Percentiles rank a stretch among this genome's conserved stretches.
phyloP scores from a whole-genome alignment of 2,329 filamentous ascomycete species.

The Orbilia quercus region DNA sequence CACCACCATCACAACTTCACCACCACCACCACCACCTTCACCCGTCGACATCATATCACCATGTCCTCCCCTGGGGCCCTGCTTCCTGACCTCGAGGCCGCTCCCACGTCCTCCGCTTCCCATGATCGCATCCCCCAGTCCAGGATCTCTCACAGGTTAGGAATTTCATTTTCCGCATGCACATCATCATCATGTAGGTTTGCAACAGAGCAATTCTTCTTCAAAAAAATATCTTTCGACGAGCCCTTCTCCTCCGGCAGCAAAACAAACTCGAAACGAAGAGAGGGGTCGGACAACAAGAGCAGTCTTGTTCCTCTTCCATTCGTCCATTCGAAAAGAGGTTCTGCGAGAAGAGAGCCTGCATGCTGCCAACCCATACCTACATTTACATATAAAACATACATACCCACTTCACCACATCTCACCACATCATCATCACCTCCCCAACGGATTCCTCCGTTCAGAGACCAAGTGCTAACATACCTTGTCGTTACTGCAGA shows the following conservation, averaged over 20 bases:
- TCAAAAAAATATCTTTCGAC: slow-evolving; percentile 14
- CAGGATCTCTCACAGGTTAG: slow-evolving; percentile 49
- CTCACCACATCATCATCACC: slow-evolving; percentile 9
- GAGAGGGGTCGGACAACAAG: too few species aligned
- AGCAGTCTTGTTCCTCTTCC: slow-evolving; percentile 7
- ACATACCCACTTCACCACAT: background rate
- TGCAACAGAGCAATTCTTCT: slow-evolving; percentile 42
- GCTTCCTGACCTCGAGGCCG: slow-evolving; percentile 46
- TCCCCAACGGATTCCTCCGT: slow-evolving; percentile 9
- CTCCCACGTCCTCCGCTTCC: slow-evolving; percentile 25
- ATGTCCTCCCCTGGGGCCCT: slow-evolving; percentile 33
- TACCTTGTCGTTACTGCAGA: slow-evolving; percentile 1
- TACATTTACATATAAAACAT: slow-evolving; percentile 32
- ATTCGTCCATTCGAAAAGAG: slow-evolving; percentile 19
- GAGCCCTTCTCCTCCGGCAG: background rate
- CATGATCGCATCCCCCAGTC: slow-evolving; percentile 15
- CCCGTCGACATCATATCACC: background rate
- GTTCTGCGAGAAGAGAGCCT: slow-evolving; percentile 22
- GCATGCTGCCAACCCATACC: slow-evolving; percentile 42
- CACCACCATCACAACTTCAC: slow-evolving; percentile 1
- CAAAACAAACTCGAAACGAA: background rate
- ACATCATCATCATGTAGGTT: slow-evolving; percentile 57
- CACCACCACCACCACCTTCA: slow-evolving; percentile 1
- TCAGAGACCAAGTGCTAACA: slow-evolving; percentile 19
- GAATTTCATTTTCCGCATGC: slow-evolving; percentile 54